Evolutionary conservation across 805 yeast genomes (phyloP), one percentile per base, ranked within the genome.

Genomic region (Kodamaea kaohsiungensis): DNA sequence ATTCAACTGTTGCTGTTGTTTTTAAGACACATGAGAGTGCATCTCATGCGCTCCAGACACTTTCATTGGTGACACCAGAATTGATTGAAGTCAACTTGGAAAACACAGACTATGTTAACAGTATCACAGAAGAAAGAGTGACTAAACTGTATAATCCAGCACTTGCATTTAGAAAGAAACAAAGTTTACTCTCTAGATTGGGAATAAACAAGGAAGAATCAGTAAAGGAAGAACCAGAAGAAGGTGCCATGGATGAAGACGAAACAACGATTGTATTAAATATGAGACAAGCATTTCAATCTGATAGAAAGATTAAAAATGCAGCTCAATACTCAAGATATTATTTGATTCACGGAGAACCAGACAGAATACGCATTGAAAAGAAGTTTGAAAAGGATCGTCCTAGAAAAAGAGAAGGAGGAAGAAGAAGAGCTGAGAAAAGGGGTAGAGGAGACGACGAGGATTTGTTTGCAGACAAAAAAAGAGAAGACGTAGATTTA

Each of bases 331-430:
- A 78, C 52, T 85, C 89, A 17, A 68, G 88, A 40, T 87, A 86
- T 68, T 87, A 87, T 69, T 71, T 85, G 54, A 64, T 84, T 15
- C 86, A 87, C 59, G 93, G 93, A 2, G 91, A 85, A 63, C 93
- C 91, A 2, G 82, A 83, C 55, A 65, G 71, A 63, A 72, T 60
- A 62, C 79, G 56, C 17, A 43, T 47, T 8, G 58, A 42, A 46
- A 59, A 61, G 49, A 46, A 51, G 53, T 37, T 30, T 8, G 49
- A 43, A 13, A 52, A 42, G 43, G 54, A 52, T 16, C 22, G 38
- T 7, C 45, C 49, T n/a, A 35, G 27, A 22, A 47, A 27, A 10
- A 25, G 38, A 18, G 47, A 42, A 18, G 10, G 48, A 10, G 49
- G 52, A 35, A 25, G 51, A n/a, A 17, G 48, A 16, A 22, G 33